These are phyloP conservation scores for Stephanodiscus triporus DNA, from an alignment of 108 stramenopile species.

Conservation along the genomic window DNA sequence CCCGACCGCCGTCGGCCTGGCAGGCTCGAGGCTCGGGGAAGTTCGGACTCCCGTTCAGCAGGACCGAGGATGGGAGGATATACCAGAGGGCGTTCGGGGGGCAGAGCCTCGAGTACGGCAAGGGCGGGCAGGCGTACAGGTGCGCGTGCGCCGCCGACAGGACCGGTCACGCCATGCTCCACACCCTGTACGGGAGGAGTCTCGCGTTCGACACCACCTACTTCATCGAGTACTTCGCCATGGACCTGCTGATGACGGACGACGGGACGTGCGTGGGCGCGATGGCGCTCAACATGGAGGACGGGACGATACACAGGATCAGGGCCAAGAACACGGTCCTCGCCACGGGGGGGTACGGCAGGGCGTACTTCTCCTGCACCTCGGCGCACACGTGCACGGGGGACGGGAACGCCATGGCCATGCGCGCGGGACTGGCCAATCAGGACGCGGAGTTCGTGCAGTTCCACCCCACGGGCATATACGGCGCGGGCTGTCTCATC, in stretches of 20 bases:
- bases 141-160: slow-evolving; percentile 98
- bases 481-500: slow-evolving; percentile 99
- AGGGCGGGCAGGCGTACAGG: slow-evolving; percentile 97
- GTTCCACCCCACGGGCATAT: slow-evolving; percentile 99
- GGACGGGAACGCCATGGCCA: slow-evolving; percentile 98
- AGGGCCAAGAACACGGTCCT: slow-evolving; percentile 97
- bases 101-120: slow-evolving; percentile 95
- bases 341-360: slow-evolving; percentile 98
- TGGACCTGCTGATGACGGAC: slow-evolving; percentile 94
- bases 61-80: slow-evolving; percentile 98
- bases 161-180: slow-evolving; percentile 99
- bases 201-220: slow-evolving; percentile 99
- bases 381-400: slow-evolving; percentile 99
- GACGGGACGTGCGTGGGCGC: slow-evolving; percentile 94
- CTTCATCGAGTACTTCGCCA: slow-evolving; percentile 99
- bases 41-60: slow-evolving; percentile 92
- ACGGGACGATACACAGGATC: slow-evolving; percentile 96
- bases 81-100: slow-evolving; percentile 99
- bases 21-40: slow-evolving; percentile 97
- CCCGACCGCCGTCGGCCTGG: slow-evolving; percentile 87
- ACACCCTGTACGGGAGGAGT: slow-evolving; percentile 98
- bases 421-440: slow-evolving; percentile 85
- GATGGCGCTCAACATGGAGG: slow-evolving; percentile 99
- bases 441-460: slow-evolving; percentile 99
- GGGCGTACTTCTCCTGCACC: slow-evolving; percentile 98